Evolutionary conservation across 768 basidiomycete species (phyloP), one percentile per base, ranked within the genome.

Genomic region (Gloeopeniophorella convolvens): DNA sequence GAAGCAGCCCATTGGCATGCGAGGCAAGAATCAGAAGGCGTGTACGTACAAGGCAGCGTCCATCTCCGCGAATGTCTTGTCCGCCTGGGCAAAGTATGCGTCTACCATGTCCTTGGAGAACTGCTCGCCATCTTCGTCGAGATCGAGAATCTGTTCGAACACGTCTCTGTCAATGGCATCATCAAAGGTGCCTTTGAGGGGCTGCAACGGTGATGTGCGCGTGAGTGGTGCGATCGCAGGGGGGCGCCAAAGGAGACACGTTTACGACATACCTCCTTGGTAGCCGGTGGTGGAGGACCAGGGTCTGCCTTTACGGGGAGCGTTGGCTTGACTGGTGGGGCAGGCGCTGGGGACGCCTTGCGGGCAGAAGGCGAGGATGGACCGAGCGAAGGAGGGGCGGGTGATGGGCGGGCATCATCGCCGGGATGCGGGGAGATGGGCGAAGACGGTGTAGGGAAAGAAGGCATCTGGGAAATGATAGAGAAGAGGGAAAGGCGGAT

Each of bases 131-230:
- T 81, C 88, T 8, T 92, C 93, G 64, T 91, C 96, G 60, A 98
- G 79, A 45, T 97, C 94, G 56, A 93, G 76, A 56, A 98, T 81
- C 68, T 98, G 95, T 5, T 65, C 59, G 65, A 99, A 91, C 15
- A 77, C 84, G 0, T 84, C 82, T 79, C 82, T 79, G 65, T 96
- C 80, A 61, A 97, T 80, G 31, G 80, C 68, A 16, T 64, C 65
- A n/a, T 51, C 50, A 10, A 28, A 36, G 23, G 21, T 21, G 7
- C 3, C 37, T 20, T 10, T 35, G 23, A 26, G 34, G 13, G 23
- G 42, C 51, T 53, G 41, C n/a, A 6, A 30, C 37, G 41, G 13
- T 7, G 2, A 24, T 18, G 28, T n/a, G 30, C 15, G 18, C 24
- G 16, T 31, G 21, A 18, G 16, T 20, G 41, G n/a, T n/a, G n/a